Percentiles rank a stretch among this genome's conserved stretches.
Evolutionary conservation across 148 eudicot genomes (phyloP).

Genomic region (Drosera capensis): DNA sequence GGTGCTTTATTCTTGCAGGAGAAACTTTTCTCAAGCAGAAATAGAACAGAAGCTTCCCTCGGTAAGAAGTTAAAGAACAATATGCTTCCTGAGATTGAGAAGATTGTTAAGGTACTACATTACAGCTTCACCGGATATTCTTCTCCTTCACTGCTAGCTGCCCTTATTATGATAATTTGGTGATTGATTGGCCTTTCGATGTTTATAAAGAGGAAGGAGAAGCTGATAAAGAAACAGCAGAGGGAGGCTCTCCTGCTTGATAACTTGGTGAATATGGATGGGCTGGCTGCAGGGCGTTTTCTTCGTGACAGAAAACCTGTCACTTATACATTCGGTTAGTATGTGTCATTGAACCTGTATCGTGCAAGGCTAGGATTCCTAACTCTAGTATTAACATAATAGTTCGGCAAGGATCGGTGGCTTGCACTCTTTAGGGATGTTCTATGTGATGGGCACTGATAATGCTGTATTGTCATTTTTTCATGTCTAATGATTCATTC

Average conservation of each 20-base stretch:
- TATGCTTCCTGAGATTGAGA: conserved; percentile 92
- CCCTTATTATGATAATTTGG: not conserved
- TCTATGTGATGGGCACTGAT: too few species aligned
- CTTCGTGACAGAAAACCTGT: conserved; percentile 93
- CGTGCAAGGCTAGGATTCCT: too few species aligned
- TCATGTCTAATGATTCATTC: conserved; percentile 11
- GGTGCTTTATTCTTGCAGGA: conserved; percentile 36
- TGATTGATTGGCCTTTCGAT: not conserved
- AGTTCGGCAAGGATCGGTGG: too few species aligned
- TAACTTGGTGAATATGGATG: conserved; percentile 53
- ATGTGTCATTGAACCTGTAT: too few species aligned
- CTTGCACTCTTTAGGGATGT: too few species aligned
- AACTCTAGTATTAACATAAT: too few species aligned
- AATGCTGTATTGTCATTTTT: conserved; percentile 3
- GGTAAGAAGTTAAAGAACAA: conserved; percentile 87
- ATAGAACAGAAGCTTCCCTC: conserved; percentile 73
- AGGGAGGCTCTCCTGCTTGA: conserved; percentile 87
- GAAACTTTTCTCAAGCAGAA: conserved; percentile 74
- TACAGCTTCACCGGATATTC: conserved; percentile 3
- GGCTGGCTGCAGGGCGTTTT: conserved; percentile 69
- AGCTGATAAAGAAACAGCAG: conserved; percentile 74
- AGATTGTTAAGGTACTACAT: conserved; percentile 65
- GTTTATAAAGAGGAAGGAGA: conserved; percentile 67
- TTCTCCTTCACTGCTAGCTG: conserved; percentile 1
- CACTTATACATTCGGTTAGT: conserved; percentile 89